phyloP scores from a whole-genome alignment of 495 filamentous ascomycete genomes.

The Terfezia claveryi region DNA sequence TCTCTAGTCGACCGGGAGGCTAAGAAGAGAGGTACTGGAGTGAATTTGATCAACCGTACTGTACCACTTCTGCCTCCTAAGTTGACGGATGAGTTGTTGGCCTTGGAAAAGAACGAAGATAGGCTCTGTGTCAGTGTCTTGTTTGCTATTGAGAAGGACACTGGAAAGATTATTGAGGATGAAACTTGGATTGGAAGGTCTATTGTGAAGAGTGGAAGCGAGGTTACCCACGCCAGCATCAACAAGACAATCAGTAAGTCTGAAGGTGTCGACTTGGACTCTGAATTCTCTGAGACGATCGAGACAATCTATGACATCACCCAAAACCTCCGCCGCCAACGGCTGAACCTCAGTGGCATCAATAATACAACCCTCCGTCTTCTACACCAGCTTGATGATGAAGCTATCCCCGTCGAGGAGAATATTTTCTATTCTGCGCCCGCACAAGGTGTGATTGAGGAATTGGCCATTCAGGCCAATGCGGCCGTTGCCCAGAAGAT shows the following conservation, averaged over 20 bases:
- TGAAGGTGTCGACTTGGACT: slow-evolving; percentile 33
- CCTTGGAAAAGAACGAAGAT: slow-evolving; percentile 64
- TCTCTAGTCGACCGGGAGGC: slow-evolving; percentile 93
- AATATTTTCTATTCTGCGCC: slow-evolving; percentile 86
- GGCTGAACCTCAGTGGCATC: slow-evolving; percentile 54
- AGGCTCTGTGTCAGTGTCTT: slow-evolving; percentile 81
- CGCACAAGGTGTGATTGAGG: slow-evolving; percentile 84
- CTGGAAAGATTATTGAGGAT: slow-evolving; percentile 54
- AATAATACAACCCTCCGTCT: slow-evolving; percentile 69
- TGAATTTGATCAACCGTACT: slow-evolving; percentile 74
- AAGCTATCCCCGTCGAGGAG: slow-evolving; percentile 86
- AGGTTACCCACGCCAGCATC: slow-evolving; percentile 62
- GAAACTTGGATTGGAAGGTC: slow-evolving; percentile 86
- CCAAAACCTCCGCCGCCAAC: slow-evolving; percentile 68
- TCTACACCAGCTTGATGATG: slow-evolving; percentile 85
- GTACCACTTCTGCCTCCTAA: slow-evolving; percentile 79
- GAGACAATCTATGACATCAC: slow-evolving; percentile 54
- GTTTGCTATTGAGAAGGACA: slow-evolving; percentile 62
- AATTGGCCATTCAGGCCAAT: slow-evolving; percentile 80
- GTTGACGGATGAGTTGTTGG: slow-evolving; percentile 68
- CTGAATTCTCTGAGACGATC: slow-evolving; percentile 43
- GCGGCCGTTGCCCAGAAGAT: slow-evolving; percentile 71
- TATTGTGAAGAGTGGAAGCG: slow-evolving; percentile 75
- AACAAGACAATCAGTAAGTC: slow-evolving; percentile 50
- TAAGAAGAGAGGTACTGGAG: slow-evolving; percentile 90